phyloP scores from a whole-genome alignment of 306 rosid genomes.

The Cucurbita pepo region DNA sequence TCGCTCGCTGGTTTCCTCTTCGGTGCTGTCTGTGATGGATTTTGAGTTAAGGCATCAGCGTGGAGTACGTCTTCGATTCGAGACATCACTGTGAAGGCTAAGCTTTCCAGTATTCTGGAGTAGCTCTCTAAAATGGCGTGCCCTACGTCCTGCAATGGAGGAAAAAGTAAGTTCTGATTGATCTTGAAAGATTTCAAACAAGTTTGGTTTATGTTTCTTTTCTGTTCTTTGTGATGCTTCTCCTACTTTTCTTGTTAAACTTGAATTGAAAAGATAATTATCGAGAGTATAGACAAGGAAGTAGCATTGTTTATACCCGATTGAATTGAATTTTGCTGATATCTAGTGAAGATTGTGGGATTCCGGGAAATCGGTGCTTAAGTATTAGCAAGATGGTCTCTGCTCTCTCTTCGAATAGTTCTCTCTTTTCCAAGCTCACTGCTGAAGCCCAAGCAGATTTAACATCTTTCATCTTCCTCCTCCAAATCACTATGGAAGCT shows the following conservation, averaged over 20 bases:
- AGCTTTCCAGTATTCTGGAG: conserved; percentile 83
- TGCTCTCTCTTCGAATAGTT: conserved; percentile 91
- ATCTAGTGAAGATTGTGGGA: conserved; percentile 85
- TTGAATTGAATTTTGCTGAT: conserved; percentile 89
- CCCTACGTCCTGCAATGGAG: conserved; percentile 64
- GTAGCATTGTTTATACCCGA: conserved; percentile 22
- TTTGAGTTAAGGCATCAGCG: conserved; percentile 46
- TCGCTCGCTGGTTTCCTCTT: conserved; percentile 13
- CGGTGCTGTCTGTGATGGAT: conserved; percentile 16
- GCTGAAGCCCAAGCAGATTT: conserved; percentile 92
- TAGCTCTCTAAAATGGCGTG: conserved; percentile 92
- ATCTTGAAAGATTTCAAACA: background rate
- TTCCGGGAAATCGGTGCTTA: conserved; percentile 84
- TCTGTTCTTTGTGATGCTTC: background rate
- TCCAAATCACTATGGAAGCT: conserved; percentile 96
- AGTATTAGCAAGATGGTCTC: conserved; percentile 80
- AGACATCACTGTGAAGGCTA: conserved; percentile 82
- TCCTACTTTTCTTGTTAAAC: too few relatives aligned
- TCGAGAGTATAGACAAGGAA: background rate
- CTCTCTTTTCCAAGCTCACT: conserved; percentile 87
- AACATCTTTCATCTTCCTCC: conserved; percentile 83
- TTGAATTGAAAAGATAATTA: background rate
- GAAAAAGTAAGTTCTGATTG: background rate
- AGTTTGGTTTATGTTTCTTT: background rate
- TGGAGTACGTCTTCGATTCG: conserved; percentile 87